phyloP scores from a whole-genome alignment of 177 flowering plant species.

The Vitis hybrid region DNA sequence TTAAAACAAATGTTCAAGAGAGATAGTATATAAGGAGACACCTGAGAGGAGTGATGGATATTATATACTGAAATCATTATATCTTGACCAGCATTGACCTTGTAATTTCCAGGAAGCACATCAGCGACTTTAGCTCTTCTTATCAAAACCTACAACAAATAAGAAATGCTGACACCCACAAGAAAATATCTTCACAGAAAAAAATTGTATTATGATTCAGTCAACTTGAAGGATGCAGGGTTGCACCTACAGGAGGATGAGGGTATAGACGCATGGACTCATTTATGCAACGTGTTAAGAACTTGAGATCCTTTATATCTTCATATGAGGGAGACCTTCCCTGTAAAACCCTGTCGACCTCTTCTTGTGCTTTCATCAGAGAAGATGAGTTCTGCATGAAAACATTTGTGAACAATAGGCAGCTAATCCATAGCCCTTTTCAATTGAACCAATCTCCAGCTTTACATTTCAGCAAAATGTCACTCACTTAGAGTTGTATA shows the following conservation, averaged over 20 bases:
- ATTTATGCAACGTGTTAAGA: constrained; percentile 71
- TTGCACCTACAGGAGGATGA: constrained; percentile 88
- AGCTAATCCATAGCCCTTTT: background rate
- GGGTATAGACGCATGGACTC: constrained; percentile 93
- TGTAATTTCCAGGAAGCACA: constrained; percentile 85
- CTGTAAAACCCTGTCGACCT: constrained; percentile 78
- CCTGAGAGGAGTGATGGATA: constrained; percentile 87
- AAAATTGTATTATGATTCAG: background rate
- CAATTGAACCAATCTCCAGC: no score
- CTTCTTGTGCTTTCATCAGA: constrained; percentile 73
- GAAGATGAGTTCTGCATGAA: constrained; percentile 51
- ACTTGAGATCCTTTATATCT: constrained; percentile 81
- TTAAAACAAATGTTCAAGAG: background rate
- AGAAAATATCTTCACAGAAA: background rate
- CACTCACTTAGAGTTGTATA: background rate
- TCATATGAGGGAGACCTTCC: constrained; percentile 76
- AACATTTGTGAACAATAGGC: background rate
- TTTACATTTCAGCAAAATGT: background rate
- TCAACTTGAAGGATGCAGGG: constrained; percentile 7
- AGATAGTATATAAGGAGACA: constrained; percentile 20
- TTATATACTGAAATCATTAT: constrained; percentile 97
- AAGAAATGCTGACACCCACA: background rate
- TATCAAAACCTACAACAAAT: constrained; percentile 61
- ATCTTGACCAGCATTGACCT: constrained; percentile 89
- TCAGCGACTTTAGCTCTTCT: constrained; percentile 85